Percentiles rank a stretch among this genome's conserved stretches.
These are phyloP conservation scores for Fusarium goolgardi DNA, from an alignment of 2,329 filamentous ascomycete species.

Conservation along the genomic window DNA sequence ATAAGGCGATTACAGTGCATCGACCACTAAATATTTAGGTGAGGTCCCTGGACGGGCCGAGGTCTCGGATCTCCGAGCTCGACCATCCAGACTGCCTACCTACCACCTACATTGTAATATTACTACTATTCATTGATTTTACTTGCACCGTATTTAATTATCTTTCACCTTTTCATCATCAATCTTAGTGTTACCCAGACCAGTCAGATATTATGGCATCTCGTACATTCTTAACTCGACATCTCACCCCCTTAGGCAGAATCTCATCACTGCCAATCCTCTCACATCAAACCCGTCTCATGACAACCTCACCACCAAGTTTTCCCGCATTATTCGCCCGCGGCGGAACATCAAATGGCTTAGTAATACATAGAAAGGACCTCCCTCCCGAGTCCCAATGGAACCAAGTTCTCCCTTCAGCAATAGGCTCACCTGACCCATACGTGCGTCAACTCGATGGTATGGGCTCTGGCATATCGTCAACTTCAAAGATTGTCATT, in stretches of 20 bases:
- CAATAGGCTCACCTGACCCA: slow-evolving; percentile 73
- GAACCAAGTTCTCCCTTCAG: slow-evolving; percentile 65
- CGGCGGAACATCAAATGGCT: slow-evolving; percentile 75
- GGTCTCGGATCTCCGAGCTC: slow-evolving; percentile 25
- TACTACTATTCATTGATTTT: not conserved
- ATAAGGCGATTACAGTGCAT: slow-evolving; percentile 8
- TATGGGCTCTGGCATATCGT: slow-evolving; percentile 75
- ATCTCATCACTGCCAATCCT: slow-evolving; percentile 1
- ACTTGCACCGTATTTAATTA: not conserved
- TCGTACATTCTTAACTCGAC: not conserved
- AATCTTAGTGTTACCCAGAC: not conserved
- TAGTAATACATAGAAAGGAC: slow-evolving; percentile 60
- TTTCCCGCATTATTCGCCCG: slow-evolving; percentile 61
- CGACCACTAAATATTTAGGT: slow-evolving; percentile 18
- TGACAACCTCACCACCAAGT: slow-evolving; percentile 30
- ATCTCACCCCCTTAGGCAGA: slow-evolving; percentile 3
- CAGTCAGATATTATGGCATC: slow-evolving; percentile 1
- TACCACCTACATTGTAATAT: not conserved
- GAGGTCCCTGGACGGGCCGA: not conserved
- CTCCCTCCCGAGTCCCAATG: slow-evolving; percentile 54
- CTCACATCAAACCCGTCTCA: slow-evolving; percentile 10
- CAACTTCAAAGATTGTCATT: slow-evolving; percentile 77
- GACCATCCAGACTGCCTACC: not conserved
- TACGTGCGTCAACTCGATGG: slow-evolving; percentile 78
- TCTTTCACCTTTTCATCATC: not conserved